Evolutionary conservation across 2,329 filamentous ascomycete genomes (phyloP).

Genomic region (Polychaeton citri): DNA sequence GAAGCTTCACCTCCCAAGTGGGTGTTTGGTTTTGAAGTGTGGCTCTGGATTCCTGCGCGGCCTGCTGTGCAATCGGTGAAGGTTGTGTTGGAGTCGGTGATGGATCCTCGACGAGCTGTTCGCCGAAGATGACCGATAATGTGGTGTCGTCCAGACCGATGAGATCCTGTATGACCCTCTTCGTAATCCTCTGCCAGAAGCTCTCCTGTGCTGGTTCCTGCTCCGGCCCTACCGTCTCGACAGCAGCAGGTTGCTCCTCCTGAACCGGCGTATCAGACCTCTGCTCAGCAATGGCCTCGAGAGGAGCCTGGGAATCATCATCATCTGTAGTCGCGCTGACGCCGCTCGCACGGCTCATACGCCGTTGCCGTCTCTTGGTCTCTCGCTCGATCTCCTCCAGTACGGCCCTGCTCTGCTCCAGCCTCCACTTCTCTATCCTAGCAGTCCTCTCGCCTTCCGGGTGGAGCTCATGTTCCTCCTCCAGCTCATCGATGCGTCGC

Average conservation of each 20-base stretch:
- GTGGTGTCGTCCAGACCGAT: conserved; percentile 82
- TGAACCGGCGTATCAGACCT: background rate
- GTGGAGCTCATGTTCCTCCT: conserved; percentile 33
- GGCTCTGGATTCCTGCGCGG: conserved; percentile 18
- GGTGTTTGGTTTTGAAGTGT: conserved; percentile 22
- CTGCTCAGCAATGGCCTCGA: background rate
- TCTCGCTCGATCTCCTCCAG: conserved; percentile 83
- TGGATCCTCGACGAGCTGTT: conserved; percentile 44
- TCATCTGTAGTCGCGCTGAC: conserved; percentile 18
- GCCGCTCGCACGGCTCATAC: conserved; percentile 45
- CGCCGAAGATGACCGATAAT: conserved; percentile 76
- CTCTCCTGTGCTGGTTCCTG: conserved; percentile 39
- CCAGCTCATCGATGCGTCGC: conserved; percentile 41
- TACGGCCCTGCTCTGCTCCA: conserved; percentile 77
- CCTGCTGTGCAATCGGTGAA: conserved; percentile 17
- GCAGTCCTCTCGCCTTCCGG: conserved; percentile 58
- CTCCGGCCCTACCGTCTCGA: conserved; percentile 9
- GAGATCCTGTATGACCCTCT: conserved; percentile 74
- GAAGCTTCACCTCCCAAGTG: conserved; percentile 61
- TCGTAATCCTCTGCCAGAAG: conserved; percentile 68
- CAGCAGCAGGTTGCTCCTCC: background rate
- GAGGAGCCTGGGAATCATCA: conserved; percentile 4
- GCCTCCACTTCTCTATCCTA: conserved; percentile 80
- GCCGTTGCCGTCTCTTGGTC: conserved; percentile 49
- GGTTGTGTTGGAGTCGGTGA: conserved; percentile 19